These are phyloP conservation scores for Parasarocladium wereldwijsianum DNA, from an alignment of 2,329 filamentous ascomycete species.

Conservation along the genomic window DNA sequence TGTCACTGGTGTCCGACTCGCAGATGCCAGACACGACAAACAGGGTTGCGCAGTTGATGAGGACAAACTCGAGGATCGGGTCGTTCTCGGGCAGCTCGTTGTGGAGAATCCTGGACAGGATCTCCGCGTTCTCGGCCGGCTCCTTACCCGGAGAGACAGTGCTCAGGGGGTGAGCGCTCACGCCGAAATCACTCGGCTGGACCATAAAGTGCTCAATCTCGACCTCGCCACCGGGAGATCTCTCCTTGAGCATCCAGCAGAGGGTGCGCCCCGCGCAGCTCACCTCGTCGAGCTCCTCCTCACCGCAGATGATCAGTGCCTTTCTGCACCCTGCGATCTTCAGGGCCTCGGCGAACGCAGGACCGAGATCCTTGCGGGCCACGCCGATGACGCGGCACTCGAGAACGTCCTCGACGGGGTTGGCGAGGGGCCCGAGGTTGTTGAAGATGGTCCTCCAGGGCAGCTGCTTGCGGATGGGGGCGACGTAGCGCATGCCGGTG, in stretches of 20 bases:
- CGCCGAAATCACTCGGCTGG: conserved; percentile 73
- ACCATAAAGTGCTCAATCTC: conserved; percentile 65
- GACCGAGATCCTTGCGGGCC: conserved; percentile 72
- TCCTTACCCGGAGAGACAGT: conserved; percentile 75
- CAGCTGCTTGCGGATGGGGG: conserved; percentile 70
- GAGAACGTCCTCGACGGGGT: conserved; percentile 70
- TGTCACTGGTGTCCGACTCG: conserved; percentile 64
- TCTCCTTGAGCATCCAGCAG: conserved; percentile 66
- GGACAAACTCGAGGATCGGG: conserved; percentile 81
- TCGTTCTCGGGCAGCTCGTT: conserved; percentile 62
- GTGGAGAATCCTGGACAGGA: conserved; percentile 61
- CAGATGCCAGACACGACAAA: conserved; percentile 78
- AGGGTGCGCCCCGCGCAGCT: conserved; percentile 78
- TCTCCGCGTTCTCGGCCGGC: conserved; percentile 74
- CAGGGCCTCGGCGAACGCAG: conserved; percentile 77
- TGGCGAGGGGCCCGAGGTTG: conserved; percentile 80
- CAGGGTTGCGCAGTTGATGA: conserved; percentile 84
- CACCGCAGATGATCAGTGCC: conserved; percentile 81
- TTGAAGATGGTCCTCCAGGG: conserved; percentile 98
- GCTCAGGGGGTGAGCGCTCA: conserved; percentile 56
- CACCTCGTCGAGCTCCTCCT: conserved; percentile 90
- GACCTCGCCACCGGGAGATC: conserved; percentile 23
- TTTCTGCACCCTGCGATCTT: conserved; percentile 63
- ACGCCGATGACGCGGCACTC: conserved; percentile 92
- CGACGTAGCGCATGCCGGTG: conserved; percentile 82